phyloP scores from a whole-genome alignment of 2,329 filamentous ascomycete species.

The Botryotinia narcissicola region DNA sequence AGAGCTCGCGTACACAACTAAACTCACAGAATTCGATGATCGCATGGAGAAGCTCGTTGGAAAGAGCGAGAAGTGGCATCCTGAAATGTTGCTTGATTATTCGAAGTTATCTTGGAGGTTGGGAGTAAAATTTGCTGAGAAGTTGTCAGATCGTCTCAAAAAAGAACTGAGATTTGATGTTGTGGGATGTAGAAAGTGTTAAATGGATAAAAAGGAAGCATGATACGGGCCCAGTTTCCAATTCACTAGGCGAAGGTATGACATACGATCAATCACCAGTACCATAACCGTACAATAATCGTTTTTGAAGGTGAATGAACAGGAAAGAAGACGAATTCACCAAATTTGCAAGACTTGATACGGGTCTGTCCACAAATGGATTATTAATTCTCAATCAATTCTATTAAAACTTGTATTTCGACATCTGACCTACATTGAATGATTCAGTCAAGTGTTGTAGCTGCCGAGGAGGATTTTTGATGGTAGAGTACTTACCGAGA shows the following conservation, averaged over 20 bases:
- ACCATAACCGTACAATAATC: background rate
- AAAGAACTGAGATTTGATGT: too few species aligned
- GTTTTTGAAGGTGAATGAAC: background rate
- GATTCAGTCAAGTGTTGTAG: background rate
- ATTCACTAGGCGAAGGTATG: background rate
- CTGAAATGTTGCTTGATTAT: slow-evolving; percentile 5
- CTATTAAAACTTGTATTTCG: background rate
- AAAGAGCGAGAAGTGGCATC: slow-evolving; percentile 32
- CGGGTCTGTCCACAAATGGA: background rate
- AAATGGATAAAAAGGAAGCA: background rate
- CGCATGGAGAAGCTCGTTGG: slow-evolving; percentile 43
- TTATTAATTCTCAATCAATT: background rate
- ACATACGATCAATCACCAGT: background rate
- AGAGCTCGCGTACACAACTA: slow-evolving; percentile 46
- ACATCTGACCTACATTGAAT: background rate
- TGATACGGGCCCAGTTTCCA: background rate
- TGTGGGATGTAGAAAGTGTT: background rate
- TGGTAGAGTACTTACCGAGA: background rate
- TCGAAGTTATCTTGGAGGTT: too few species aligned
- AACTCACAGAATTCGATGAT: slow-evolving; percentile 43
- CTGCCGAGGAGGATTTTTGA: background rate
- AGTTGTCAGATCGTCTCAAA: background rate
- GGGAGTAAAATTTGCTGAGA: background rate
- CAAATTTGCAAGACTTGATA: background rate
- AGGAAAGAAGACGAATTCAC: background rate